Conservation (phyloP, 116 monocot species). For the Dioscorea cayenensis region DNA sequence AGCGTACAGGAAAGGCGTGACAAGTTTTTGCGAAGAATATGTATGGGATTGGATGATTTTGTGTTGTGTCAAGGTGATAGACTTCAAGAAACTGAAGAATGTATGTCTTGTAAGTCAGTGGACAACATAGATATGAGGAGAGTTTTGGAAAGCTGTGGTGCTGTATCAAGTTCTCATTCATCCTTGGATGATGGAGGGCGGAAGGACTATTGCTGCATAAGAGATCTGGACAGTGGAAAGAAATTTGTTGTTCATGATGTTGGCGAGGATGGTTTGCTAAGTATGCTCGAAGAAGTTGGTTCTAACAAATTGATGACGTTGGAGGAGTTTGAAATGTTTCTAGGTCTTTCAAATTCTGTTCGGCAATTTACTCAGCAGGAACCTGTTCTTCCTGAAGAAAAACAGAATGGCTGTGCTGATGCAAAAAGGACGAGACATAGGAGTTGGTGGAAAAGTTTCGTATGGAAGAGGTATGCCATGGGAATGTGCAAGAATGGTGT, state of each 20-base stretch:
- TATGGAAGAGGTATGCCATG: conserved; percentile 1
- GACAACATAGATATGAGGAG: conserved; percentile 4
- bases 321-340: conserved; percentile 32
- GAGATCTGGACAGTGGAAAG: conserved; percentile 52
- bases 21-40: conserved; percentile 45
- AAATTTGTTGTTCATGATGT: conserved; percentile 28
- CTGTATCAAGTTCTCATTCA: conserved; percentile 18
- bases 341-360: conserved; percentile 25
- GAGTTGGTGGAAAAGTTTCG: conserved; percentile 33
- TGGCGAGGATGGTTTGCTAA: conserved; percentile 19
- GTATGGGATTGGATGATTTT: conserved; percentile 27
- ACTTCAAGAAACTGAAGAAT: background rate
- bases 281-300: conserved; percentile 38
- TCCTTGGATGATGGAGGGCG: background rate
- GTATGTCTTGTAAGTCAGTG: background rate
- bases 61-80: background rate
- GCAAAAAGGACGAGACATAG: conserved; percentile 17
- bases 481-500: conserved; percentile 16
- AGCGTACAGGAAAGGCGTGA: conserved; percentile 57
- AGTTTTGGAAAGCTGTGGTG: conserved; percentile 15
- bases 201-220: conserved; percentile 28
- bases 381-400: background rate
- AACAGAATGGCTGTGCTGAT: background rate
- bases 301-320: conserved; percentile 33
- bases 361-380: conserved; percentile 20